Conservation (phyloP, 2,329 filamentous ascomycete species). For the Aspergillus chevalieri region DNA sequence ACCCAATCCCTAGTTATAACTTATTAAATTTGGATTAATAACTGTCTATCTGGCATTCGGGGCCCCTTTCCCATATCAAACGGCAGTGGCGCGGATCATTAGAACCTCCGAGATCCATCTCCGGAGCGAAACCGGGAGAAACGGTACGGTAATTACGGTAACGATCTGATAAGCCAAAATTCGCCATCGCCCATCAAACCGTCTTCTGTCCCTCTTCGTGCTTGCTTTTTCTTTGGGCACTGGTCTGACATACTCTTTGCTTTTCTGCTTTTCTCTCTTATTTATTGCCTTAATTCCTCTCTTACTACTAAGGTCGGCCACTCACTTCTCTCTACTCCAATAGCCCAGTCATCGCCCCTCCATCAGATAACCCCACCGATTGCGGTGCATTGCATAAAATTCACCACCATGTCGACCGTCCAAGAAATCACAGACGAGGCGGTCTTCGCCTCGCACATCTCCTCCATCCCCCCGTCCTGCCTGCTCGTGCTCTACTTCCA, state of each 20-base stretch:
- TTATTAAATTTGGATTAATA: too few species aligned
- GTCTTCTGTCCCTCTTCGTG: slow-evolving; percentile 2
- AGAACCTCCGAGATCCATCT: slow-evolving; percentile 1
- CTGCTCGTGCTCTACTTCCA: slow-evolving; percentile 90
- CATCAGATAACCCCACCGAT: not conserved
- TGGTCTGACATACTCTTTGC: not conserved
- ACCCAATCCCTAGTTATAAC: too few species aligned
- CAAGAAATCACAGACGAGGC: slow-evolving; percentile 68
- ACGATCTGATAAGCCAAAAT: slow-evolving; percentile 30
- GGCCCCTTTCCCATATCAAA: not conserved
- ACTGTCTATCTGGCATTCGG: too few species aligned
- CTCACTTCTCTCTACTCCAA: not conserved
- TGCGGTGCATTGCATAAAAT: not conserved
- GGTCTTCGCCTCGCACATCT: slow-evolving; percentile 65
- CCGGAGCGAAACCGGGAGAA: not conserved
- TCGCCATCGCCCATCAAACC: slow-evolving; percentile 14
- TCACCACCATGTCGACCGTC: slow-evolving; percentile 62
- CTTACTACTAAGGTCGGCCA: not conserved
- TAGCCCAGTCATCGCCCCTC: slow-evolving; percentile 53
- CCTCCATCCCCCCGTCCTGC: slow-evolving; percentile 60
- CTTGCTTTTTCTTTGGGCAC: not conserved
- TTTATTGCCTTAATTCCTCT: not conserved
- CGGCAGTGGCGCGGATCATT: not conserved
- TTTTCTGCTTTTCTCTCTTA: not conserved
- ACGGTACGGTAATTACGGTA: not conserved